Evolutionary conservation across 2,329 filamentous ascomycete genomes (phyloP).

Genomic region (Aureobasidium sp.): DNA sequence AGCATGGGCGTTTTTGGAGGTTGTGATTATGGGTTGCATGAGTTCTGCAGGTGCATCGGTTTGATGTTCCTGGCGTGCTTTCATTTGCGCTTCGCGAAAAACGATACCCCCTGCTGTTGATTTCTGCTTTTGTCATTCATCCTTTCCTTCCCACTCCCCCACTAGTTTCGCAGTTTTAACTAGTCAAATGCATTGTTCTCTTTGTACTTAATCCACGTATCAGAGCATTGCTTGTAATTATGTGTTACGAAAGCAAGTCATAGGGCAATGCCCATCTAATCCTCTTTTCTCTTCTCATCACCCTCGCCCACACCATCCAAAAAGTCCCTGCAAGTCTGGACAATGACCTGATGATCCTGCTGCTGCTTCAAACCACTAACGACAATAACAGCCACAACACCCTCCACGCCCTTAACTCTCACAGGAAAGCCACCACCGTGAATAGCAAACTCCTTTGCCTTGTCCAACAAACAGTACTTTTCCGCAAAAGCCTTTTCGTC

Average conservation of each 20-base stretch:
- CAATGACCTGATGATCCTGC: constrained; percentile 68
- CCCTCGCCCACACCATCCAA: constrained; percentile 21
- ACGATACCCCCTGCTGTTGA: background rate
- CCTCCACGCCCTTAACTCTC: constrained; percentile 63
- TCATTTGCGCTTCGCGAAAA: background rate
- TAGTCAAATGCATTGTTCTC: background rate
- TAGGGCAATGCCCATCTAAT: constrained; percentile 15
- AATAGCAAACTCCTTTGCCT: constrained; percentile 58
- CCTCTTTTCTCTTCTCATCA: constrained; percentile 30
- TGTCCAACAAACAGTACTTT: constrained; percentile 53
- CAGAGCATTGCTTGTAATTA: background rate
- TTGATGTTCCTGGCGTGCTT: background rate
- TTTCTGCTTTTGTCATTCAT: background rate
- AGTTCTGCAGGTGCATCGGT: background rate
- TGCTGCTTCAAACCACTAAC: constrained; percentile 69
- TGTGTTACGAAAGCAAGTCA: background rate
- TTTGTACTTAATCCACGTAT: background rate
- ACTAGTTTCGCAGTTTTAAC: background rate
- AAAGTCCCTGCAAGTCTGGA: constrained; percentile 56
- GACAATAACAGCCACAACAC: constrained; percentile 64
- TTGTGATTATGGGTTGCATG: background rate
- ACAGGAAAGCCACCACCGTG: constrained; percentile 71
- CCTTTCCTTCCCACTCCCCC: background rate
- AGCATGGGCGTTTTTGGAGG: background rate
- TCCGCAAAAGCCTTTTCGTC: constrained; percentile 57